A percentile compares a stretch with the other conserved stretches of the same genome.
These are phyloP conservation scores for Ganoderma resinaceum DNA, from an alignment of 1,284 basidiomycete genomes.

Conservation along the genomic window DNA sequence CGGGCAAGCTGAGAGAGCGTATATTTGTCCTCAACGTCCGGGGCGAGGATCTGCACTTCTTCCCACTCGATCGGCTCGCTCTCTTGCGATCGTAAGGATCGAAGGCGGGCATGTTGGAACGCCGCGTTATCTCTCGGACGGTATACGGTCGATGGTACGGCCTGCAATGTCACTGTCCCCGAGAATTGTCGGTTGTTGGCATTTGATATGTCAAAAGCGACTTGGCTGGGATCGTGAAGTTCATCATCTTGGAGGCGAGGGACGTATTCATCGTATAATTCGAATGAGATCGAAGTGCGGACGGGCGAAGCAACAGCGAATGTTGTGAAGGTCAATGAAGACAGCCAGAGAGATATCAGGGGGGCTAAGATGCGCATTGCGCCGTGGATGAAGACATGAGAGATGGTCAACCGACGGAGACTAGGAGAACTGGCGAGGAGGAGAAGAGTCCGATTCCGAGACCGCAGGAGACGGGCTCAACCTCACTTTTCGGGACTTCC, in stretches of 20 bases:
- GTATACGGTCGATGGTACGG: slow-evolving; percentile 64
- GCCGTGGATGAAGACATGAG: slow-evolving; percentile 23
- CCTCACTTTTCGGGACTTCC: slow-evolving; percentile 12
- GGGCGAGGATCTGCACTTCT: slow-evolving; percentile 57
- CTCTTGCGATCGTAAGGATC: slow-evolving; percentile 55
- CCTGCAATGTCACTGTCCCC: slow-evolving; percentile 45
- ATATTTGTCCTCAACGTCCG: slow-evolving; percentile 81
- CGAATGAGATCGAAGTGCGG: slow-evolving; percentile 21
- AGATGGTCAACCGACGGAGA: not conserved
- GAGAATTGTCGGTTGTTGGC: slow-evolving; percentile 8
- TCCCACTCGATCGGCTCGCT: slow-evolving; percentile 68
- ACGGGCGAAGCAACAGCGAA: not conserved
- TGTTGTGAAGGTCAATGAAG: not conserved
- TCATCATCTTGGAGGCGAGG: slow-evolving; percentile 10
- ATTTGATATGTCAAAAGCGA: slow-evolving; percentile 20
- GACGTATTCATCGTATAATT: slow-evolving; percentile 22
- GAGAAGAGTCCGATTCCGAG: not conserved
- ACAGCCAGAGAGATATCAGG: slow-evolving; percentile 5
- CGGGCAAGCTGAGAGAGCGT: slow-evolving; percentile 88
- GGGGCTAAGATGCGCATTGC: slow-evolving; percentile 24
- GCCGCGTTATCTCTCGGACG: slow-evolving; percentile 61
- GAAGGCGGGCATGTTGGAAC: slow-evolving; percentile 57
- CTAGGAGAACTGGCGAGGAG: not conserved
- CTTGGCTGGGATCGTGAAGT: slow-evolving; percentile 14
- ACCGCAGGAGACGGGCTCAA: slow-evolving; percentile 3